Base-by-base conservation (phyloP, 495 filamentous ascomycete species). In the Xylaria cubensis region DNA sequence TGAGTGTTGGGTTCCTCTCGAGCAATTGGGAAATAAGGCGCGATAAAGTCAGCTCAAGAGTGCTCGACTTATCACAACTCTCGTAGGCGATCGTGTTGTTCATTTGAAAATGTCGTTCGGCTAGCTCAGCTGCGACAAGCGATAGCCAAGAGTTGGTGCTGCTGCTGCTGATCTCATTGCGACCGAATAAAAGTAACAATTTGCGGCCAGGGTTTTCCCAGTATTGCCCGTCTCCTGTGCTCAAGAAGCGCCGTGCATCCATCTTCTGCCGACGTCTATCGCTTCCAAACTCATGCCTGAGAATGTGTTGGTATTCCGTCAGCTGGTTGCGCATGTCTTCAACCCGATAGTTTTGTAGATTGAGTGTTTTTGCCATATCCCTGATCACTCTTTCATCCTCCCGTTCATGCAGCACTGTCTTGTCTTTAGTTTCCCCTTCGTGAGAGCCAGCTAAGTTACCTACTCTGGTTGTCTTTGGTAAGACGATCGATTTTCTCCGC, bases 191-290 rank as follows among this genome's bases (percentile, higher is more conserved):
- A 21, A 67, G 24, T 15, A 67, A 36, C n/a, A 67, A 17, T 21
- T 0, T 41, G 7, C 15, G 5, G 44, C 48, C 44, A 9, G 44
- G 42, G 44, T 4, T 19, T 53, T 67, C 21, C 64, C 64, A 67
- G 17, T 17, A 48, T 7, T 67, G 24, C 4, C 64, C 64, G 9
- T 51, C 12, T 53, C 12, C 2, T 8, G 48, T 67, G 7, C 15
- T 34, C 48, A 67, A 34, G 64, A 67, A 67, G 26, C 13, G 44
- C 17, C 10, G 24, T 48, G 32, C 44, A 67, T 53, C 19, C 26
- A 67, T 48, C 26, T 50, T 67, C 42, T 67, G 44, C 8, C 64
- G 64, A 4, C 64, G 64, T 39, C 48, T 50, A 24, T 67, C 64
- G 24, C 32, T 19, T 50, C 9, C 13, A 51, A 67, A 67, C 12